These are phyloP conservation scores for Corynascus novoguineensis DNA, from an alignment of 495 filamentous ascomycete species.

Conservation along the genomic window DNA sequence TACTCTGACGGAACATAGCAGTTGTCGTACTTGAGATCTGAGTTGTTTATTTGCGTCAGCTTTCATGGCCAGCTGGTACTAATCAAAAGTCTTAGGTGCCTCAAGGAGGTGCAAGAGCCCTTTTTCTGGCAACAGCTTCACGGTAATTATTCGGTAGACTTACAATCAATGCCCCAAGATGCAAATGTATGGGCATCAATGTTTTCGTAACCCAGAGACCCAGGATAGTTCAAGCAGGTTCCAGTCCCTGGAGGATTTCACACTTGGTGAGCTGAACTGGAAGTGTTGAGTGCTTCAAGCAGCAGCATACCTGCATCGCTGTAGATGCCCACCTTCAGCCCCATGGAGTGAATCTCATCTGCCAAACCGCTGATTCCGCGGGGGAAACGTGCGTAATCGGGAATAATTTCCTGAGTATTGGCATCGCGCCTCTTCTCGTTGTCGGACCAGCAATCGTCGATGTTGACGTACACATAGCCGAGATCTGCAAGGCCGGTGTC, in stretches of 20 bases:
- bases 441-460: slow-evolving; percentile 3
- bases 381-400: background rate
- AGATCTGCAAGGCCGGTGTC: background rate
- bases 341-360: background rate
- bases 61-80: no score
- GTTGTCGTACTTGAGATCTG: slow-evolving; percentile 2
- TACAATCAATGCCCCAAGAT: background rate
- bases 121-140: no score
- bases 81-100: no score
- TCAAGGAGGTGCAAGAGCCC: no score
- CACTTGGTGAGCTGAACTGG: background rate
- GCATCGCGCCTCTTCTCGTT: background rate
- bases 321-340: background rate
- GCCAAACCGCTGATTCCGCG: background rate
- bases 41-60: no score
- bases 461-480: slow-evolving; percentile 1
- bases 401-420: background rate
- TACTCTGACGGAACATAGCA: background rate
- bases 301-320: background rate
- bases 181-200: background rate
- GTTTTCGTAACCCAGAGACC: background rate
- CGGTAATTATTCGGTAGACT: background rate
- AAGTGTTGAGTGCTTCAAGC: background rate
- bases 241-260: background rate
- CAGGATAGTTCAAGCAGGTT: background rate